Base-by-base conservation (phyloP, 2,329 filamentous ascomycete species). In the Tolypocladium inflatum region DNA sequence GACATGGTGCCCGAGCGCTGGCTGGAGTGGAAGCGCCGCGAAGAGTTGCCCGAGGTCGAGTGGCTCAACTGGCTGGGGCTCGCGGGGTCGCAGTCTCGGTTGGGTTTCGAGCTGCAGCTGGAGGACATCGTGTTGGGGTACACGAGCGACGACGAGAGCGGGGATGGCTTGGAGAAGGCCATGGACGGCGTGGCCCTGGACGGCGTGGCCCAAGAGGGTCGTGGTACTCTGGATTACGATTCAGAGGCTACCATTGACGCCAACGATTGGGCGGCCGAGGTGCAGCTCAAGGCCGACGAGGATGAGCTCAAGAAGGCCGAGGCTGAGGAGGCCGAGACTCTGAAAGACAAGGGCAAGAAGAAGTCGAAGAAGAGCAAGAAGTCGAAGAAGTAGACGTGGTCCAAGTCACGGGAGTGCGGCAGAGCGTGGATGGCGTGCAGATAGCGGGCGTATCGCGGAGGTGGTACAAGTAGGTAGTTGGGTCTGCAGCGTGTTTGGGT, bases 21-120 rank as follows among this genome's bases (percentile, higher is more conserved):
- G 66, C 52, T 70, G 5, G 67, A 70, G 55, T 70, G 67, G 67
- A 64, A 60, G 26, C 65, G 57, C 33, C 33, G 50, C 17, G 33
- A n/a, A 4, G 65, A 67, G 10, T 1, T 39, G 26, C 5, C 17
- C 26, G 19, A 37, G 13, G 1, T 7, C 6, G n/a, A 37, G 26
- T 57, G 55, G 55, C 11, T 26, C 19, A 8, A 3, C 4, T 53
- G 48, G 38, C 19, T 57, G 39, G 3, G 6, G 0, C 1, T 54
- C 6, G 38, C 48, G 26, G 13, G 2, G 2, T 19, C 38, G 19
- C 35, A 19, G 26, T 37, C 50, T 4, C 37, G 37, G 23, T 5
- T 9, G 1, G 4, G 1, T 2, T 17, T 38, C 17, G 42, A 35
- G n/a, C 6, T 13, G 17, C 17, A 30, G 3, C 9, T 55, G 15